These are phyloP conservation scores for Penicillium herquei DNA, from an alignment of 495 filamentous ascomycete genomes.

Conservation along the genomic window DNA sequence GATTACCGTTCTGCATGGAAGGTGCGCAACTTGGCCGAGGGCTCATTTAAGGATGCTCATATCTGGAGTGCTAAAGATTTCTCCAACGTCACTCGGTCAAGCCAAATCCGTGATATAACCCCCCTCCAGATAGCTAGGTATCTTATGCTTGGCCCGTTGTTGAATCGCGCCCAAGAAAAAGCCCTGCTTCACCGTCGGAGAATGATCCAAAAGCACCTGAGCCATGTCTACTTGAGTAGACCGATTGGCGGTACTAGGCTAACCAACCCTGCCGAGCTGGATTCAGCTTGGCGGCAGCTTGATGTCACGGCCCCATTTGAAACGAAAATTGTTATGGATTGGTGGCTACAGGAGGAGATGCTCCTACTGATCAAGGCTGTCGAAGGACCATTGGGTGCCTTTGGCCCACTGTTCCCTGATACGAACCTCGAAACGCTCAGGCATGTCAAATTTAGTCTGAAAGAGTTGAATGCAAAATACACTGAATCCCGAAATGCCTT, in stretches of 20 bases:
- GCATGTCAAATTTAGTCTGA: neutral
- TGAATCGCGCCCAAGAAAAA: neutral
- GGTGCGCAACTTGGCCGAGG: neutral
- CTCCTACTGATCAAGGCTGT: conserved; percentile 11
- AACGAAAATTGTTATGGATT: neutral
- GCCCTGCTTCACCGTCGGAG: neutral
- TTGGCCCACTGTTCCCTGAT: conserved; percentile 19
- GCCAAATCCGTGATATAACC: neutral
- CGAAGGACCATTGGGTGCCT: conserved; percentile 4
- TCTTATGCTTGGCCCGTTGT: neutral
- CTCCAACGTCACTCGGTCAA: neutral
- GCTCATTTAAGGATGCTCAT: neutral
- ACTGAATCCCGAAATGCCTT: conserved; percentile 4
- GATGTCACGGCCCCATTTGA: conserved; percentile 30
- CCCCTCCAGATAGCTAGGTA: neutral
- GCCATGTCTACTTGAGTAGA: conserved; percentile 5
- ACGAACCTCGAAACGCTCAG: neutral
- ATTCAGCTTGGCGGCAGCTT: conserved; percentile 31
- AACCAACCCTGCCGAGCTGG: conserved; percentile 8
- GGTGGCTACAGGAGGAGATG: conserved; percentile 9
- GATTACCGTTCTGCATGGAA: neutral
- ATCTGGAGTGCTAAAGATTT: neutral
- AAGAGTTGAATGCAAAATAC: neutral
- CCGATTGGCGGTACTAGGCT: conserved; percentile 4
- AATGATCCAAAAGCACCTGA: neutral